A percentile compares a stretch with the other conserved stretches of the same genome.
Conservation (phyloP, 2,329 filamentous ascomycete genomes). For the Drechslerella coelobrocha region DNA sequence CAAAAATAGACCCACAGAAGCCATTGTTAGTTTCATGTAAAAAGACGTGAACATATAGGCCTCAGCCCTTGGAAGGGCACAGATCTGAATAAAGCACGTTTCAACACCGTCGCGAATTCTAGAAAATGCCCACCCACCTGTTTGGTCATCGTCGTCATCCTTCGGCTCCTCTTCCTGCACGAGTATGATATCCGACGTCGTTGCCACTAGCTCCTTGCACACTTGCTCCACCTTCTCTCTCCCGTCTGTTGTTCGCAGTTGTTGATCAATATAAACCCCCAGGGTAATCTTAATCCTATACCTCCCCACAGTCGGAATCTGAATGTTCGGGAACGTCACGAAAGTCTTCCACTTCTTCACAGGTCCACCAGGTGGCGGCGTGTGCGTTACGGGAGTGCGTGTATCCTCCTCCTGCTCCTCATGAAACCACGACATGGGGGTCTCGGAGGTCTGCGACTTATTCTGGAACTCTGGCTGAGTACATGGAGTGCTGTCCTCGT, state of each 20-base stretch:
- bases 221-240: conserved; percentile 33
- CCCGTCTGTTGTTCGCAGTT: conserved; percentile 24
- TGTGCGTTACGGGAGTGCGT: conserved; percentile 40
- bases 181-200: conserved; percentile 36
- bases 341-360: conserved; percentile 46
- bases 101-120: no score
- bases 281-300: conserved; percentile 38
- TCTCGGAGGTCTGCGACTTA: conserved; percentile 33
- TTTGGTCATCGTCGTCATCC: conserved; percentile 35
- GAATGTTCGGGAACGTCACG: conserved; percentile 45
- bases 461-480: conserved; percentile 28
- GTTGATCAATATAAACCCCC: conserved; percentile 43
- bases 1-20: background rate
- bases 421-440: conserved; percentile 48
- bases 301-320: conserved; percentile 28
- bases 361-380: conserved; percentile 38
- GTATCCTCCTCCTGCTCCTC: conserved; percentile 48
- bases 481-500: conserved; percentile 29
- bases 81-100: background rate
- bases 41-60: no score
- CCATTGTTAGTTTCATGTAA: no score
- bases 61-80: no score
- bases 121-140: no score
- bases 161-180: conserved; percentile 46
- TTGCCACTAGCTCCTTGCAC: conserved; percentile 25